Evolutionary conservation across 208 protist genomes (phyloP).

Genomic region (Leishmania braziliensis): DNA sequence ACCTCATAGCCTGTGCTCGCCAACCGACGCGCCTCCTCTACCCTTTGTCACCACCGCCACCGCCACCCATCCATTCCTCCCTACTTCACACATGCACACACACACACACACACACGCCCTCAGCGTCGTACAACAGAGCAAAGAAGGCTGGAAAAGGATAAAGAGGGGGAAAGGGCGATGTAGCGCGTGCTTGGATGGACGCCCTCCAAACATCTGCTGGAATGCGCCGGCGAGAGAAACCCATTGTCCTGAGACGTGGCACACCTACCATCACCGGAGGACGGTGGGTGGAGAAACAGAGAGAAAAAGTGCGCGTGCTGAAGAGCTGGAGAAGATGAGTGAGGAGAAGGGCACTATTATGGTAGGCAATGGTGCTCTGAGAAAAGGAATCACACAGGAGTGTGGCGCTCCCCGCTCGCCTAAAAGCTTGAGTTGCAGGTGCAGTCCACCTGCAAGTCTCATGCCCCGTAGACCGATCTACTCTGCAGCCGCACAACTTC

Average conservation of each 20-base stretch:
- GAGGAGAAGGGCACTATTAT: neutral
- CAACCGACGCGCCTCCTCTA: neutral
- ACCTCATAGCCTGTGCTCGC: neutral
- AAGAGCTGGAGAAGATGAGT: neutral
- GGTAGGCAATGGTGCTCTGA: neutral
- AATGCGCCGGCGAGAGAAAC: neutral
- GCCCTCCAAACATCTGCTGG: neutral
- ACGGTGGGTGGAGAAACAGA: neutral
- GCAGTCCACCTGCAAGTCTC: neutral
- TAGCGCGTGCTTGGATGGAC: neutral
- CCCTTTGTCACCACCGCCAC: neutral
- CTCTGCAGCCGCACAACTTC: neutral
- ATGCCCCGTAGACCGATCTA: neutral
- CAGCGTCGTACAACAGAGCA: neutral
- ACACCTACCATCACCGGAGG: neutral
- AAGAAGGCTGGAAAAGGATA: neutral
- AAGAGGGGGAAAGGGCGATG: neutral
- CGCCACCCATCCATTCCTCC: neutral
- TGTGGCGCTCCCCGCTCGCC: neutral
- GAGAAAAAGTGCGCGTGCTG: neutral
- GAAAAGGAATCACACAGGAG: neutral
- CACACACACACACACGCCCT: neutral
- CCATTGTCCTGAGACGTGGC: neutral
- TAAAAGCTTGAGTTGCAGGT: neutral
- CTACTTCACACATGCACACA: neutral